These are phyloP conservation scores for Alternaria conjuncta DNA, from an alignment of 2,329 filamentous ascomycete genomes.

Conservation along the genomic window DNA sequence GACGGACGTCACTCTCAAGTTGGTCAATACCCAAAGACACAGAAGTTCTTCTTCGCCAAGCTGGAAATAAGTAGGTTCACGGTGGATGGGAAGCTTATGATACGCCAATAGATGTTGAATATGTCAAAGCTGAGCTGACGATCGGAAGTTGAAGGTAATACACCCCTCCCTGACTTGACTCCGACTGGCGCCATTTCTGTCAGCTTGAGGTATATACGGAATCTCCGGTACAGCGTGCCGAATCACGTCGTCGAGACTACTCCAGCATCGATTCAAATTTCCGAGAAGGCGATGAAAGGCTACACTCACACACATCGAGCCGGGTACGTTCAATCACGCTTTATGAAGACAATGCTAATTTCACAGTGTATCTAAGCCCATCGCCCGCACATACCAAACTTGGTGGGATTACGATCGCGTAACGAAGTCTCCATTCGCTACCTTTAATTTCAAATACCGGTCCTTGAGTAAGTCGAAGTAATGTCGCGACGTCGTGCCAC, in stretches of 20 bases:
- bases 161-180: not conserved
- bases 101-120: no score
- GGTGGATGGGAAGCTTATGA: no score
- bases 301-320: not conserved
- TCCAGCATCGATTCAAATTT: not conserved
- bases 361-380: no score
- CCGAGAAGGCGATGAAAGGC: not conserved
- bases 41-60: not conserved
- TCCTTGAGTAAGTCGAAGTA: not conserved
- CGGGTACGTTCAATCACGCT: not conserved
- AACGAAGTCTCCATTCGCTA: not conserved
- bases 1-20: not conserved
- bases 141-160: not conserved
- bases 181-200: not conserved
- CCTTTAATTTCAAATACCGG: not conserved
- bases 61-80: not conserved
- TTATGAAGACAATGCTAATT: not conserved
- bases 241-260: not conserved
- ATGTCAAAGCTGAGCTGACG: not conserved
- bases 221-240: not conserved
- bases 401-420: not conserved
- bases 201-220: not conserved
- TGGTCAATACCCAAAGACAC: fast-evolving
- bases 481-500: not conserved
- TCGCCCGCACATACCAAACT: no score